Base-by-base conservation (phyloP, 208 protist species). In the Trypanosoma mega region DNA sequence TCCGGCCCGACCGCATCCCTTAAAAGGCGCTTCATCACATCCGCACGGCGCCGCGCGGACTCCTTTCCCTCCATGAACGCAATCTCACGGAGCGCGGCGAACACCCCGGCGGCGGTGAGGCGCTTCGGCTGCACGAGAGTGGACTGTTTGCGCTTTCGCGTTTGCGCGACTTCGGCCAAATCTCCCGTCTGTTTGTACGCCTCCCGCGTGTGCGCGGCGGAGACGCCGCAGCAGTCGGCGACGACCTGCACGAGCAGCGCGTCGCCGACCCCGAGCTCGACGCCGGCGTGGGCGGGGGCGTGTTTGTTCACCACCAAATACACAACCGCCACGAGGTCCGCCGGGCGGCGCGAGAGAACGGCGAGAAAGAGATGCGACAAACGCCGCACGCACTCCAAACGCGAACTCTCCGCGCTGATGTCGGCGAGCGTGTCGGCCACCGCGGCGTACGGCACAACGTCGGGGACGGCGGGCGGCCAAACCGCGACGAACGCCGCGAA, bases 191-290 rank as follows among this genome's bases (percentile, higher is more conserved):
- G 73, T 39, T 87, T 79, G 51, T 97, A 92, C 46, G 88, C 77
- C 44, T 94, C 80, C 78, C 95, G 97, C 0, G 97, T 51, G 1
- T 73, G 61, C 2, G 81, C 66, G n/a, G 89, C 63, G 0, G 79
- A 95, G 65, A 94, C 87, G n/a, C 97, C 97, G 30, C 96, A 98
- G 44, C 93, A 90, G 48, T 98, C 87, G 1, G 93, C 80, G 2
- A 99, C 76, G 9, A 93, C 89, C 65, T 99, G 98, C 29, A 98
- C 72, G 11, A 99, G 54, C 7, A 98, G 72, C 5, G 94, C 82
- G 36, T 99, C 98, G 24, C 98, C 98, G 48, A 99, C 90, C 26
- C 98, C 98, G 0, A 99, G 86, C 78, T 99, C 98, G 29, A 99
- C 77, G 0, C 97, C 98, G 45, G 96, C 85, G 67, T 98, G 98